Base-by-base conservation (phyloP, 192 early-diverging fungal genomes). In the Gryganskiella cystojenkinii region DNA sequence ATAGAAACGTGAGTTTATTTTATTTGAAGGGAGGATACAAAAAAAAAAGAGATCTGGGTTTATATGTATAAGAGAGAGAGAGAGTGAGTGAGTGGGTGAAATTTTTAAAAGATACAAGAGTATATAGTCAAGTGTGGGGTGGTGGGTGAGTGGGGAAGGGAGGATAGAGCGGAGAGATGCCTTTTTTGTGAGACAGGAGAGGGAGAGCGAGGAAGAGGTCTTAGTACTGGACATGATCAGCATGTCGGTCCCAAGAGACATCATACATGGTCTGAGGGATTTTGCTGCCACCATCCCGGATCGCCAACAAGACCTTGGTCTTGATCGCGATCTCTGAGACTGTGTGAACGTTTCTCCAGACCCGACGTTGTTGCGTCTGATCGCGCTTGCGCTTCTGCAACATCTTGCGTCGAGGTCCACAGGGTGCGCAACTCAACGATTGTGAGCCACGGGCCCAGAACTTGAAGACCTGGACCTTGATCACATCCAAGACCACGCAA, bases 401-500 rank as follows among this genome's bases (percentile, higher is more conserved):
- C 61, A 67, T 64, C 56, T 61, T 68, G 4, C 74, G 17, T 17
- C 74, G 50, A 3, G 55, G 25, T 51, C 74, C 74, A 59, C 55
- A 78, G 31, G 67, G 74, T 28, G 74, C 74, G n/a, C 60, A 78
- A 28, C 28, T 31, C 25, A 78, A 34, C 0, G 74, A 78, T 3
- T 69, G 24, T 0, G 74, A 30, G 3, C 45, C 67, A 2, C 31
- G 31, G 4, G 65, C 58, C 74, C 74, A 78, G 50, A 54, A 54
- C 31, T 47, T 56, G 67, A 78, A 78, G 8, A 78, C 74, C 6
- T 67, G 74, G 60, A 92, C 90, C 68, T 93, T 93, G 68, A 93
- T 83, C 6, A 84, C 53, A 61, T 93, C 92, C 33, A 93, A 69
- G 56, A 91, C 67, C 37, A 89, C 67, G 58, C 89, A 89, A 17